phyloP scores from a whole-genome alignment of 495 filamentous ascomycete species.

The Aspergillus campestris region DNA sequence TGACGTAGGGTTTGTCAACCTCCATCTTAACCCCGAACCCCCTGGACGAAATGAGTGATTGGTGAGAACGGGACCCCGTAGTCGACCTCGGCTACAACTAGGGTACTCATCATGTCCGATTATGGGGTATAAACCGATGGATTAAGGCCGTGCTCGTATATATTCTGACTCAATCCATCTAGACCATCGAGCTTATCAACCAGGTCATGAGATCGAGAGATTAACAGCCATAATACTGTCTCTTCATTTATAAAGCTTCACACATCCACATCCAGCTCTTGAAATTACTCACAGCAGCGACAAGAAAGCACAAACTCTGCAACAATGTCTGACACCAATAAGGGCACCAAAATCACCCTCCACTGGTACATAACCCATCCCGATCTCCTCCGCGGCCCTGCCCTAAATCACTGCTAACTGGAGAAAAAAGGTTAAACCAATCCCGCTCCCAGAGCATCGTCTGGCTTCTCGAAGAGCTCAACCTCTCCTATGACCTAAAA shows the following conservation, averaged over 20 bases:
- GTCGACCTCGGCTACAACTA: too few relatives aligned
- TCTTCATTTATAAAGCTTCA: background rate
- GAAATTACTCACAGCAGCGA: background rate
- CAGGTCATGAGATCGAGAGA: too few relatives aligned
- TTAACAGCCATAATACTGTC: too few relatives aligned
- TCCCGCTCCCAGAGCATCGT: constrained; percentile 73
- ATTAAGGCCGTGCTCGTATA: too few relatives aligned
- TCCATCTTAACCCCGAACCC: too few relatives aligned
- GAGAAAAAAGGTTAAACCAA: constrained; percentile 27
- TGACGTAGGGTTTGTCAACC: too few relatives aligned
- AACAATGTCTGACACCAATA: constrained; percentile 26
- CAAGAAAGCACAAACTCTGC: background rate
- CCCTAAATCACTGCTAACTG: background rate
- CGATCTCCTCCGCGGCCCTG: background rate
- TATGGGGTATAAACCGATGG: too few relatives aligned
- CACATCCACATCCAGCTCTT: background rate
- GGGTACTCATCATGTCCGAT: too few relatives aligned
- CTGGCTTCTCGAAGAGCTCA: constrained; percentile 82
- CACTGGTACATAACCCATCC: constrained; percentile 51
- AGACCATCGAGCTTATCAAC: background rate
- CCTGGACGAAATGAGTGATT: too few relatives aligned
- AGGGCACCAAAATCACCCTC: constrained; percentile 58
- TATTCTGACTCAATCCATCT: background rate
- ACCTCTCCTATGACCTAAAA: constrained; percentile 68
- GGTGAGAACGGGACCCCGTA: too few relatives aligned